These are phyloP conservation scores for Aspergillus affinis DNA, from an alignment of 495 filamentous ascomycete genomes.

Conservation along the genomic window DNA sequence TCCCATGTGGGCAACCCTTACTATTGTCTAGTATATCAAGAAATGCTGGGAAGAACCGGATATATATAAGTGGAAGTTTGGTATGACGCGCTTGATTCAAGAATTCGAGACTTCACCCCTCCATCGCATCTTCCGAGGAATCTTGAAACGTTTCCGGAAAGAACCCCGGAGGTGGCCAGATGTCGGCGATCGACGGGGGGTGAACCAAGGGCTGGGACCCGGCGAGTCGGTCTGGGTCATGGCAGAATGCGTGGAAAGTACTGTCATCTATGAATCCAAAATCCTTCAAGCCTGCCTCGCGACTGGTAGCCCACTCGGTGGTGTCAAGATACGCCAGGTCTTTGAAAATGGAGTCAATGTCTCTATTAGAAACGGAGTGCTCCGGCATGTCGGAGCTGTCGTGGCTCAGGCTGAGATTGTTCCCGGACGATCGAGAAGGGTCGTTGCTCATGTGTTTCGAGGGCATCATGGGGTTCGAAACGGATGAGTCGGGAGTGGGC, in stretches of 20 bases:
- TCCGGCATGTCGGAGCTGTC: conserved; percentile 7
- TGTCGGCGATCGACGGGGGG: conserved; percentile 46
- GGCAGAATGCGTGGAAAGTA: conserved; percentile 54
- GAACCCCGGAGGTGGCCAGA: conserved; percentile 49
- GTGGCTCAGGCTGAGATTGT: conserved; percentile 17
- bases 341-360: conserved; percentile 61
- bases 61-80: background rate
- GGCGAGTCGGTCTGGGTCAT: conserved; percentile 51
- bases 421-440: conserved; percentile 20
- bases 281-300: conserved; percentile 55
- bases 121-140: conserved; percentile 27
- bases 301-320: conserved; percentile 53
- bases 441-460: conserved; percentile 17
- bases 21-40: background rate
- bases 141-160: conserved; percentile 48
- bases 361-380: conserved; percentile 25
- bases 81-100: background rate
- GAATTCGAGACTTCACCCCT: conserved; percentile 17
- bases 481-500: conserved; percentile 31
- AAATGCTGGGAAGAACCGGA: background rate
- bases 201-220: conserved; percentile 43
- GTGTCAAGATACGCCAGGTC: conserved; percentile 64
- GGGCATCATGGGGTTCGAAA: conserved; percentile 26
- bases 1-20: background rate
- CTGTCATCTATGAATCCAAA: conserved; percentile 58